Evolutionary conservation across 306 rosid species (phyloP).

Genomic region (Comarum palustre): DNA sequence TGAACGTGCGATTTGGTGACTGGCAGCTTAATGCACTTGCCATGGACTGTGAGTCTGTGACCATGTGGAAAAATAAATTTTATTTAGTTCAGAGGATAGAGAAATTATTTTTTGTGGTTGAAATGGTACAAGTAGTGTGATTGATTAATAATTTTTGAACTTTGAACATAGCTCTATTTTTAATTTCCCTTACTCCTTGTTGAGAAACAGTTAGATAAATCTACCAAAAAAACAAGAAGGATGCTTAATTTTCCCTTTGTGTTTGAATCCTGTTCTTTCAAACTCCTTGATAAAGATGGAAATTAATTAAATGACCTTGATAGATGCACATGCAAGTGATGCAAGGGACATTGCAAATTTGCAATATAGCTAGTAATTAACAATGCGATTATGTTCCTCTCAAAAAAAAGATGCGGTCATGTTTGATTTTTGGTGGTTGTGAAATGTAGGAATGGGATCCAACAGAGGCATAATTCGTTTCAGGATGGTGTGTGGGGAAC

Average conservation of each 20-base stretch:
- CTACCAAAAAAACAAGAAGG: too few species aligned
- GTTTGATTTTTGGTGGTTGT: background rate
- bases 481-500: slow-evolving; percentile 90
- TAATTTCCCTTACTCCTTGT: background rate
- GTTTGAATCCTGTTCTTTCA: too few species aligned
- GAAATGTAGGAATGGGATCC: slow-evolving; percentile 69
- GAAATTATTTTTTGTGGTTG: background rate
- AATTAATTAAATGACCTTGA: background rate
- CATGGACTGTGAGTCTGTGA: background rate
- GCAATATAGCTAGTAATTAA: background rate
- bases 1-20: background rate
- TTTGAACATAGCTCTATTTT: background rate
- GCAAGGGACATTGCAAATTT: background rate
- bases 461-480: slow-evolving; percentile 81
- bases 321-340: background rate
- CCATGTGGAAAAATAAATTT: background rate
- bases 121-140: too few species aligned
- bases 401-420: background rate
- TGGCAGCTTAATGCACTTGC: background rate
- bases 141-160: background rate
- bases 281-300: background rate
- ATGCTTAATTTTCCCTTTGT: too few species aligned
- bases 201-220: too few species aligned
- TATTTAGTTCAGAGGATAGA: background rate
- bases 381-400: background rate